Base-by-base conservation (phyloP, 1,139 yeast genomes). In the Meyerozyma carpophila region DNA sequence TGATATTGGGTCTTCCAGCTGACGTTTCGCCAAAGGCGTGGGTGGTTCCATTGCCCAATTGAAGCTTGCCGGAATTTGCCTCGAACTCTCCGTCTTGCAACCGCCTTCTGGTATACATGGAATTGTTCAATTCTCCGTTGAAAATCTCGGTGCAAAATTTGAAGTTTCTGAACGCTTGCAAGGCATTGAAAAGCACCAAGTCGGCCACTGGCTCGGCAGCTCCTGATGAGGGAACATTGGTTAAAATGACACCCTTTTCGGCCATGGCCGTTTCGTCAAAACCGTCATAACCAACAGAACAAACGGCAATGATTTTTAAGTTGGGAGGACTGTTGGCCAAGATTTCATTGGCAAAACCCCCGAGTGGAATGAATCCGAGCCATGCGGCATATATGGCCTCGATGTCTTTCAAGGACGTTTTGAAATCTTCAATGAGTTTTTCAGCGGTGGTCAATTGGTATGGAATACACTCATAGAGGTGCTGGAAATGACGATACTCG, bases 191-290 rank as follows among this genome's bases (percentile, higher is more conserved):
- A 40, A 85, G 63, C 0, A 83, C 94, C 47, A 81, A 62, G 53
- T 88, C 95, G 1, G 94, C 89, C n/a, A 88, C 96, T 10, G 88
- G 86, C 41, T 70, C 77, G 4, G 84, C 77, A 0, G 87, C 75
- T 21, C 67, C 80, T 38, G 71, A 64, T 5, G 84, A 75, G 0
- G 90, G 89, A 16, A 81, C 82, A 59, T 87, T 83, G 50, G 87
- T 79, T 45, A 86, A 67, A 5, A 65, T 55, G 32, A 86, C 76
- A n/a, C 74, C 75, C 42, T 66, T 68, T 24, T 65, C 62, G 16
- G 44, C 45, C 57, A 59, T 50, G 9, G 57, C 65, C 1, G 50
- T 49, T 4, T 73, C 73, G 57, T 84, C 86, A 49, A 76, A 77
- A 25, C 70, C 73, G 51, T 85, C 89, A 52, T 70, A 73, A 0